Conservation (phyloP, 306 rosid species). For the Mimosa pudica region DNA sequence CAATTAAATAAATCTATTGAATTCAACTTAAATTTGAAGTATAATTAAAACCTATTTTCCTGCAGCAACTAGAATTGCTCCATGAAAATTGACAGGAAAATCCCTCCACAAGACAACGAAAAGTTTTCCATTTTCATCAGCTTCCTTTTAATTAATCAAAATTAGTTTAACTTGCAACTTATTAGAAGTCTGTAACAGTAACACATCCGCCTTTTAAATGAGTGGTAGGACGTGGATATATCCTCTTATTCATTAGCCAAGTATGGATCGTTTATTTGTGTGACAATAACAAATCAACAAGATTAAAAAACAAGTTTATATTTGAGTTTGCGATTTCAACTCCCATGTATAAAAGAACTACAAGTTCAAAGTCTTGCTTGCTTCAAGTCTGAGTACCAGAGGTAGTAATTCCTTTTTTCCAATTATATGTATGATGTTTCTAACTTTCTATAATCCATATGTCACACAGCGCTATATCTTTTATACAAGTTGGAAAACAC, state of each 20-base stretch:
- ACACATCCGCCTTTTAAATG: background rate
- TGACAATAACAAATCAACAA: background rate
- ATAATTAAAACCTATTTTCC: background rate
- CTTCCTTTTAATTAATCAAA: background rate
- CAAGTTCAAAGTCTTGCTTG: background rate
- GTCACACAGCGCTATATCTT: background rate
- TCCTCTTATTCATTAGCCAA: background rate
- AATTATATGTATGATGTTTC: background rate
- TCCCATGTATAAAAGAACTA: too few relatives aligned
- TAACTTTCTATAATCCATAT: background rate
- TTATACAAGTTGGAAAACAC: slow-evolving; percentile 8
- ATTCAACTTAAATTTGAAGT: background rate
- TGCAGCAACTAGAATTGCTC: background rate
- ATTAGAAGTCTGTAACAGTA: background rate
- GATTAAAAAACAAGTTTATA: background rate
- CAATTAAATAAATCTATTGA: background rate
- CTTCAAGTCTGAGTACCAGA: background rate
- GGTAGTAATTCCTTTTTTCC: background rate
- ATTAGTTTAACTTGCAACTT: background rate
- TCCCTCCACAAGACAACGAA: background rate
- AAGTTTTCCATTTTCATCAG: background rate
- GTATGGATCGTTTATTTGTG: background rate
- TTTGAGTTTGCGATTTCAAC: too few relatives aligned
- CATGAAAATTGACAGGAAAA: background rate
- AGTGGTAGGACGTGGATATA: background rate